Evolutionary conservation across 2,329 filamentous ascomycete species (phyloP).

Genomic region (Pseudocercospora musae): DNA sequence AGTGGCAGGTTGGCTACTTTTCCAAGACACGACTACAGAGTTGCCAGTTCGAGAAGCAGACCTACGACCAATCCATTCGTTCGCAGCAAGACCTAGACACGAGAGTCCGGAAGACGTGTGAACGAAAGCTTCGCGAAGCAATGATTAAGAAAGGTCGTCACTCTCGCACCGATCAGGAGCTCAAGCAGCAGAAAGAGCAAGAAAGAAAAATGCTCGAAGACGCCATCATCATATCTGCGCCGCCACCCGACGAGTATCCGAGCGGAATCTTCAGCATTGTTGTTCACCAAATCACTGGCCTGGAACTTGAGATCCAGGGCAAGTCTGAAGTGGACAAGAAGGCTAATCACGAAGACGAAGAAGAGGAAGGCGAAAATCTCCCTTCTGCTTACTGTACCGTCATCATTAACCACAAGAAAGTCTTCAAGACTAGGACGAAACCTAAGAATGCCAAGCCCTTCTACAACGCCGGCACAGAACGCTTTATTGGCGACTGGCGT

Average conservation of each 20-base stretch:
- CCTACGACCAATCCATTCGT: conserved; percentile 56
- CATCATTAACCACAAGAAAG: conserved; percentile 68
- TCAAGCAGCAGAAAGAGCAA: conserved; percentile 65
- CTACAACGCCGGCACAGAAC: conserved; percentile 73
- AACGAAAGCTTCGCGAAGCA: conserved; percentile 65
- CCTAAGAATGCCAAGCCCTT: conserved; percentile 76
- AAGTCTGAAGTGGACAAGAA: conserved; percentile 51
- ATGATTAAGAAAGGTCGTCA: conserved; percentile 52
- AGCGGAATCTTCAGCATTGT: conserved; percentile 68
- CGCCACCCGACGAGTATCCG: conserved; percentile 59
- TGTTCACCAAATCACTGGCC: conserved; percentile 68
- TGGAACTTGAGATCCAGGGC: conserved; percentile 60
- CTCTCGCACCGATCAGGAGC: conserved; percentile 46
- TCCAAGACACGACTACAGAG: conserved; percentile 62
- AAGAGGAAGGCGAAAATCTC: conserved; percentile 60
- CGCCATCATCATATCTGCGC: conserved; percentile 64
- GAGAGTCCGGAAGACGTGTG: conserved; percentile 53
- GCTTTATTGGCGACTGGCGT: conserved; percentile 66
- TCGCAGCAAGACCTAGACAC: conserved; percentile 58
- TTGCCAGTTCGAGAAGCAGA: conserved; percentile 61
- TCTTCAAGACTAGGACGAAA: conserved; percentile 70
- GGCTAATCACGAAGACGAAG: conserved; percentile 50
- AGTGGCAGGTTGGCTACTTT: conserved; percentile 71
- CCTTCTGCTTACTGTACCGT: conserved; percentile 71
- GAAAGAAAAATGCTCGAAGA: conserved; percentile 59